phyloP scores from a whole-genome alignment of 805 yeast species.

The Kluyveromyces starmeri region DNA sequence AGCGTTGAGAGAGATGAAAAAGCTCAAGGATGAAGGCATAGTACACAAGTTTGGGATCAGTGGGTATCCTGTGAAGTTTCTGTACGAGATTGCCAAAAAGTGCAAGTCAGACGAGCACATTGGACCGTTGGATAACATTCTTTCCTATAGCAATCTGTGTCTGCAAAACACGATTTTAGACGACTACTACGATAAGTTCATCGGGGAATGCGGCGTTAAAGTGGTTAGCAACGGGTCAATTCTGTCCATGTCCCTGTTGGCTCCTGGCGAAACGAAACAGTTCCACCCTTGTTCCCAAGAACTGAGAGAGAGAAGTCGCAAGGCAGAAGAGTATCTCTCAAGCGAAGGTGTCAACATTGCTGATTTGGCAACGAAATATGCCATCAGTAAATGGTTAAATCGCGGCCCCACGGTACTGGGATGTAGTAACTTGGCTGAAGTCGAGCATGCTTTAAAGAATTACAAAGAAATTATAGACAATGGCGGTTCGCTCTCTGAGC shows the following conservation, averaged over 20 bases:
- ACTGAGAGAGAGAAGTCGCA: slow-evolving; percentile 38
- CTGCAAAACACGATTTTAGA: slow-evolving; percentile 59
- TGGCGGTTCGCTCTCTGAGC: slow-evolving; percentile 27
- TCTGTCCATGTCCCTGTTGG: slow-evolving; percentile 75
- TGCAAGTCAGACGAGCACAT: slow-evolving; percentile 33
- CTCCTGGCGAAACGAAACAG: slow-evolving; percentile 53
- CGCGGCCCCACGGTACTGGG: slow-evolving; percentile 70
- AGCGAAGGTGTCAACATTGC: slow-evolving; percentile 57
- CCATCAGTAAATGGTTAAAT: slow-evolving; percentile 49
- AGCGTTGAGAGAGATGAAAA: slow-evolving; percentile 54
- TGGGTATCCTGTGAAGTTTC: slow-evolving; percentile 75
- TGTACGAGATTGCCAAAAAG: slow-evolving; percentile 42
- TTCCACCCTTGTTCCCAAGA: slow-evolving; percentile 74
- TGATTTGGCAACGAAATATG: slow-evolving; percentile 70
- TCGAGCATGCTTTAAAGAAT: slow-evolving; percentile 50
- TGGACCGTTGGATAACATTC: slow-evolving; percentile 62
- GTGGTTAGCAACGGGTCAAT: slow-evolving; percentile 75
- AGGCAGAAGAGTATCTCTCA: slow-evolving; percentile 41
- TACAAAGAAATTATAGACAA: slow-evolving; percentile 38
- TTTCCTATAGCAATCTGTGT: slow-evolving; percentile 77
- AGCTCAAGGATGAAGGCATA: slow-evolving; percentile 54
- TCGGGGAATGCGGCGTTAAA: slow-evolving; percentile 44
- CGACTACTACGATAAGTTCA: slow-evolving; percentile 40
- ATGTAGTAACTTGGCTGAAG: slow-evolving; percentile 54
- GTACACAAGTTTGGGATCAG: slow-evolving; percentile 66